phyloP scores from a whole-genome alignment of 2,329 filamentous ascomycete genomes.

The Ceratocystis eucalypticola region DNA sequence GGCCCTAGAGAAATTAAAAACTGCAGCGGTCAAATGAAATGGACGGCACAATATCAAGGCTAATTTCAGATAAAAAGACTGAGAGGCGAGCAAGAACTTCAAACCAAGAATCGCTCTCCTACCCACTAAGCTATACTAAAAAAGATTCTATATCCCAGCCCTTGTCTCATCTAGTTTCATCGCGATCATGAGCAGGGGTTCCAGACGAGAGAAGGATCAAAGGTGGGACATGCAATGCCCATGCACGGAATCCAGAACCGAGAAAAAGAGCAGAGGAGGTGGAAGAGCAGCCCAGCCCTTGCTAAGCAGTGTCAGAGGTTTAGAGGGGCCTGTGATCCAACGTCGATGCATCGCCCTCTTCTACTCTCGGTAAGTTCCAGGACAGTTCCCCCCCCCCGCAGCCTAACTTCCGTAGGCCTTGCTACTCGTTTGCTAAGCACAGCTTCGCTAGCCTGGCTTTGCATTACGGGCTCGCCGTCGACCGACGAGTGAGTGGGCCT shows the following conservation, averaged over 20 bases:
- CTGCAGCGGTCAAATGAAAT: neutral
- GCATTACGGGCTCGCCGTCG: too few species aligned
- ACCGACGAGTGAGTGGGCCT: too few species aligned
- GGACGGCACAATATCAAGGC: too few species aligned
- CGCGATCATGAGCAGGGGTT: neutral
- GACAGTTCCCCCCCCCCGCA: neutral
- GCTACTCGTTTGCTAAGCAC: neutral
- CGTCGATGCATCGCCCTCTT: neutral
- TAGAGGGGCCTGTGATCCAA: neutral
- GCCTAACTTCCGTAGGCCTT: neutral
- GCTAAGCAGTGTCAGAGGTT: neutral
- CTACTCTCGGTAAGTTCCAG: constrained; percentile 3
- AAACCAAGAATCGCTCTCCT: neutral
- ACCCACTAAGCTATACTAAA: neutral
- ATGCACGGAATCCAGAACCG: constrained; percentile 6
- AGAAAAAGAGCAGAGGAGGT: neutral
- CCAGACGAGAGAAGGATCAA: neutral
- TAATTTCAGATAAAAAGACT: too few species aligned
- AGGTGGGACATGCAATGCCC: constrained; percentile 1
- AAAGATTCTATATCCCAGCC: neutral
- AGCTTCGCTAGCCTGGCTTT: too few species aligned
- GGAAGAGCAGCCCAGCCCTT: neutral
- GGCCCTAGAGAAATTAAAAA: neutral
- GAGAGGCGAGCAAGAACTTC: neutral
- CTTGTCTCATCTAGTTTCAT: constrained; percentile 6